Conservation (phyloP, 1,284 basidiomycete species). For the Volvariella surrecta region DNA sequence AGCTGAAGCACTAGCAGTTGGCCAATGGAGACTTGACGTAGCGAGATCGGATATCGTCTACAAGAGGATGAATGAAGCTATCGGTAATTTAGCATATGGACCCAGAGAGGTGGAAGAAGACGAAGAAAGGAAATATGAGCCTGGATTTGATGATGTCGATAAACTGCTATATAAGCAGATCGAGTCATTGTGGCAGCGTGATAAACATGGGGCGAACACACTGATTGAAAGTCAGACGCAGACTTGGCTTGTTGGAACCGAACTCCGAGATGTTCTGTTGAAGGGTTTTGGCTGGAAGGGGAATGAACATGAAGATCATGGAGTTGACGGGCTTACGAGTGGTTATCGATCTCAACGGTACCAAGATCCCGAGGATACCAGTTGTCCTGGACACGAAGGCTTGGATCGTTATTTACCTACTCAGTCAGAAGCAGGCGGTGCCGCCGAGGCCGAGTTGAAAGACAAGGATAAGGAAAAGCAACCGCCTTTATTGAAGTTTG, state of each 20-base stretch:
- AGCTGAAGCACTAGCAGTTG: conserved; percentile 23
- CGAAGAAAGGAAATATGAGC: too few species aligned
- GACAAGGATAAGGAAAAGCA: conserved; percentile 11
- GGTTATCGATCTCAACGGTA: conserved; percentile 16
- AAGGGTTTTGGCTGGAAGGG: conserved; percentile 27
- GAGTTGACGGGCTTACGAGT: conserved; percentile 20
- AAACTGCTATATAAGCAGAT: too few species aligned
- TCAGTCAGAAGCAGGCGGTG: conserved; percentile 2
- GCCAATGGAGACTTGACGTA: conserved; percentile 68
- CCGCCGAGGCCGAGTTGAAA: conserved; percentile 1
- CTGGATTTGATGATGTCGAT: too few species aligned
- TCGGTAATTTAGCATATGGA: conserved; percentile 52
- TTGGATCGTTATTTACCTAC: conserved; percentile 12
- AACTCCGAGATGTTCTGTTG: conserved; percentile 61
- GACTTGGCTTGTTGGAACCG: conserved; percentile 49
- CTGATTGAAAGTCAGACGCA: too few species aligned
- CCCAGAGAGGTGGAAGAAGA: conserved; percentile 30
- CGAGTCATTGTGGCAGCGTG: too few species aligned
- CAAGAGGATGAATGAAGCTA: conserved; percentile 63
- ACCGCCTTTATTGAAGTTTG: not conserved
- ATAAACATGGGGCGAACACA: too few species aligned
- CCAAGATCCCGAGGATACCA: conserved; percentile 21
- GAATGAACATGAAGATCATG: too few species aligned
- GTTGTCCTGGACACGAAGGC: conserved; percentile 20
- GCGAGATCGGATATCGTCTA: conserved; percentile 61